Evolutionary conservation across 805 yeast genomes (phyloP).

Genomic region (Lipomyces lipofer): DNA sequence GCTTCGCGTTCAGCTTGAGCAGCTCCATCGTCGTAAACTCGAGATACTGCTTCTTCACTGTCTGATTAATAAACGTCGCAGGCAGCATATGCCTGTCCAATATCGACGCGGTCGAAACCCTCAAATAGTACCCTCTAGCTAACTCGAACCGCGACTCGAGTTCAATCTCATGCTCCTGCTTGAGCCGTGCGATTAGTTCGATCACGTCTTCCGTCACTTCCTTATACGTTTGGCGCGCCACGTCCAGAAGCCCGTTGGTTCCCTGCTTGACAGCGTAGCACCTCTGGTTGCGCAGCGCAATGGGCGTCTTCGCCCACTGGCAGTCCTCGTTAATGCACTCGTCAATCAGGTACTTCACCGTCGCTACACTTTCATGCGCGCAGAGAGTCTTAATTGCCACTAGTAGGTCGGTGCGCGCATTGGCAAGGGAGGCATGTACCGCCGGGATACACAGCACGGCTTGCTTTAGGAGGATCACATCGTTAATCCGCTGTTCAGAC

Average conservation of each 20-base stretch:
- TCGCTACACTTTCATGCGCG: constrained; percentile 35
- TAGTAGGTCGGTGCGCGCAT: constrained; percentile 23
- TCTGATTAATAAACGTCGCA: constrained; percentile 40
- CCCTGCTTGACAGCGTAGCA: constrained; percentile 50
- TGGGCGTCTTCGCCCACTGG: constrained; percentile 44
- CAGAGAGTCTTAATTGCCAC: constrained; percentile 30
- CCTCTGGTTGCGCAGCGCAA: constrained; percentile 48
- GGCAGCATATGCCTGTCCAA: constrained; percentile 37
- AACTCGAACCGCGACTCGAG: constrained; percentile 43
- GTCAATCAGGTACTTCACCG: constrained; percentile 37
- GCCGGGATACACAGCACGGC: constrained; percentile 36
- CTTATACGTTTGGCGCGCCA: constrained; percentile 47
- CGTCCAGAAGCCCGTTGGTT: constrained; percentile 48
- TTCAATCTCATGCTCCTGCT: constrained; percentile 33
- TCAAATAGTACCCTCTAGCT: constrained; percentile 45
- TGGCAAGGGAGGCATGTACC: constrained; percentile 30
- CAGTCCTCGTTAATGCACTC: constrained; percentile 47
- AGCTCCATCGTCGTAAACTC: constrained; percentile 47
- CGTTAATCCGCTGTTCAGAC: constrained; percentile 46
- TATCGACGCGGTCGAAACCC: constrained; percentile 29
- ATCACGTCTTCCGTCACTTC: constrained; percentile 43
- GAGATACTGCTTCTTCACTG: constrained; percentile 36
- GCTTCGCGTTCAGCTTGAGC: constrained; percentile 45
- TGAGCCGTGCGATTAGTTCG: constrained; percentile 35
- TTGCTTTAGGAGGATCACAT: constrained; percentile 45